A percentile compares a stretch with the other conserved stretches of the same genome.
Evolutionary conservation across 805 yeast species (phyloP).

Genomic region (Candida dajiaensis): DNA sequence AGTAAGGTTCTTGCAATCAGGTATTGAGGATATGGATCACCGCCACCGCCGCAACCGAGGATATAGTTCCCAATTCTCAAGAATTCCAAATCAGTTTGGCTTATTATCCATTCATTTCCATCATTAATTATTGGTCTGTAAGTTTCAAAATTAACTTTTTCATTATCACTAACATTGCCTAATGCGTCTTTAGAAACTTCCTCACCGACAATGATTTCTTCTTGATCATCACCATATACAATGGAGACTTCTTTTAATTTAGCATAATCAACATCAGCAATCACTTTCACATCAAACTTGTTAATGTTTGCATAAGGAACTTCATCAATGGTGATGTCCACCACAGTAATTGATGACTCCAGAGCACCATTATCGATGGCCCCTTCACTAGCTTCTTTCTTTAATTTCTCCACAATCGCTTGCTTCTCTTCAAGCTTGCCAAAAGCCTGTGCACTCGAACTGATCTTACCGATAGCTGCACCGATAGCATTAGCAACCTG

Average conservation of each 20-base stretch:
- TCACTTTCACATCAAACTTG: conserved; percentile 32
- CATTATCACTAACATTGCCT: not conserved
- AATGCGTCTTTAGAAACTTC: conserved; percentile 9
- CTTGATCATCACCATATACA: conserved; percentile 2
- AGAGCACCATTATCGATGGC: conserved; percentile 25
- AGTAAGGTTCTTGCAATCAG: conserved; percentile 30
- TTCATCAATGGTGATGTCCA: conserved; percentile 25
- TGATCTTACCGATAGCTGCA: conserved; percentile 42
- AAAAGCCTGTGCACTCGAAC: conserved; percentile 20
- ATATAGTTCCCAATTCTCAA: conserved; percentile 37
- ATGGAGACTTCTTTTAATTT: conserved; percentile 11
- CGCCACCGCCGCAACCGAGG: conserved; percentile 49
- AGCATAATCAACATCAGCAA: conserved; percentile 40
- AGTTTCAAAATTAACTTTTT: conserved; percentile 17
- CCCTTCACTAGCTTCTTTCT: conserved; percentile 17
- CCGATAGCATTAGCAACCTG: conserved; percentile 47
- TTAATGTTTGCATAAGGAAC: conserved; percentile 29
- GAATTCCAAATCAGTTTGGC: conserved; percentile 32
- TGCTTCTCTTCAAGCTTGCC: conserved; percentile 20
- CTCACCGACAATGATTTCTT: conserved; percentile 4
- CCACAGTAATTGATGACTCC: conserved; percentile 20
- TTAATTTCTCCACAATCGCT: conserved; percentile 15
- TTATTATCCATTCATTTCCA: conserved; percentile 30
- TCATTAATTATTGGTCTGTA: conserved; percentile 19
- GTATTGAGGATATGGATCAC: conserved; percentile 37